Evolutionary conservation across 1,284 basidiomycete genomes (phyloP), one percentile per base, ranked within the genome.

Genomic region (Ganoderma lucidum): DNA sequence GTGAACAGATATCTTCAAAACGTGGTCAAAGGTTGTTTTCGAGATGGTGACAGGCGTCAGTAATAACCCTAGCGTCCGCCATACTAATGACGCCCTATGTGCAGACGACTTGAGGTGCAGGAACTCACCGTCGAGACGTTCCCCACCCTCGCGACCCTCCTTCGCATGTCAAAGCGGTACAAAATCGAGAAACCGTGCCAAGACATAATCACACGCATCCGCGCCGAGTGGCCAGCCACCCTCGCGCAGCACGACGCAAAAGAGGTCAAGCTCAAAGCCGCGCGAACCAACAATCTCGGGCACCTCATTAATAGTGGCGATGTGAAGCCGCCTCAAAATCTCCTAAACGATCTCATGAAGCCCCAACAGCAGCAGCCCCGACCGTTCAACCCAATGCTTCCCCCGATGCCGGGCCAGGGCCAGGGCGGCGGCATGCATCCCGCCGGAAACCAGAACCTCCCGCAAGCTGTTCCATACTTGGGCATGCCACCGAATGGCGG

Each of bases 141-240:
- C 56, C 75, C 76, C 5, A 39, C 64, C 14, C 56, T 78, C 23
- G 70, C 77, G 1, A 72, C 70, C 48, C 42, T 77, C 30, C 71
- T 78, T 8, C 75, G 76, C 41, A 76, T 78, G 67, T 70, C 76
- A 30, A 76, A 76, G 39, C 78, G 77, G 70, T 80, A 80, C 69
- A 69, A 76, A 37, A 72, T 78, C 48, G 72, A 74, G 19, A 71
- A 70, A 17, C 66, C 78, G 6, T 75, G 76, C 48, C 56, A 70
- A 3, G 76, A 77, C 48, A 76, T 80, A 53, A 39, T 79, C 55
- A 70, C 75, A n/a, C 73, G 75, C 62, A 73, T 80, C 35, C 75
- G 77, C 32, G 70, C 70, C 14, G 79, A 80, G 63, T 80, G 79
- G 79, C 79, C 79, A 0, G 68, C 70, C n/a, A 75, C 73, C 4